Conservation (phyloP, 306 rosid species). For the Citrullus mucosospermus region DNA sequence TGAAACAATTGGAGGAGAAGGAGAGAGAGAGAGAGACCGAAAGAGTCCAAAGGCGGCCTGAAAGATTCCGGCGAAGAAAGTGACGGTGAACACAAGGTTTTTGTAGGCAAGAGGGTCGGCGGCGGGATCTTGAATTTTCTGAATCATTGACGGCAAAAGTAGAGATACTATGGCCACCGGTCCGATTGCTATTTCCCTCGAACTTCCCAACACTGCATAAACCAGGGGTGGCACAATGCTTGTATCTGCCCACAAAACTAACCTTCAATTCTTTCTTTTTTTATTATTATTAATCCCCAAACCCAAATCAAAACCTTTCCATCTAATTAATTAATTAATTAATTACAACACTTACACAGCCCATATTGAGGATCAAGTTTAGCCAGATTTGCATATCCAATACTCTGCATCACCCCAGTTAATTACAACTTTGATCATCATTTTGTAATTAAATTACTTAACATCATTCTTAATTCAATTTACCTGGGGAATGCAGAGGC, state of each 20-base stretch:
- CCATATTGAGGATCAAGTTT: slow-evolving; percentile 81
- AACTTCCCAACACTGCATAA: slow-evolving; percentile 82
- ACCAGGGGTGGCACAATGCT: slow-evolving; percentile 86
- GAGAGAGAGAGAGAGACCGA: slow-evolving; percentile 17
- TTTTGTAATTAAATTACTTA: too few species aligned
- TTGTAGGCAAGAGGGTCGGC: slow-evolving; percentile 46
- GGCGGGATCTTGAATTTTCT: slow-evolving; percentile 43
- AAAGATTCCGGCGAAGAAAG: slow-evolving; percentile 75
- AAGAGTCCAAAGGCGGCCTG: slow-evolving; percentile 67
- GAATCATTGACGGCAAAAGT: slow-evolving; percentile 61
- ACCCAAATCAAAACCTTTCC: too few species aligned
- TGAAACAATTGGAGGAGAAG: too few species aligned
- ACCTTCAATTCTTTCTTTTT: too few species aligned
- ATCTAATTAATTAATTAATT: too few species aligned
- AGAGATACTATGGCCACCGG: slow-evolving; percentile 85
- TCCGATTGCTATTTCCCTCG: slow-evolving; percentile 76
- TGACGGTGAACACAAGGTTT: slow-evolving; percentile 50
- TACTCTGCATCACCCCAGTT: slow-evolving; percentile 33
- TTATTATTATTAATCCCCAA: too few species aligned
- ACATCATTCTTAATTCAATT: too few species aligned
- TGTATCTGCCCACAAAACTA: slow-evolving; percentile 29
- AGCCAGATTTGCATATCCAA: slow-evolving; percentile 84
- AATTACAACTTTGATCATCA: too few species aligned
- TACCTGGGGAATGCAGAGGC: slow-evolving; percentile 79
- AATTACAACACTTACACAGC: slow-evolving; percentile 45